A percentile compares a stretch with the other conserved stretches of the same genome.
Evolutionary conservation across 2,329 filamentous ascomycete genomes (phyloP).

Genomic region (Lachnellula occidentalis): DNA sequence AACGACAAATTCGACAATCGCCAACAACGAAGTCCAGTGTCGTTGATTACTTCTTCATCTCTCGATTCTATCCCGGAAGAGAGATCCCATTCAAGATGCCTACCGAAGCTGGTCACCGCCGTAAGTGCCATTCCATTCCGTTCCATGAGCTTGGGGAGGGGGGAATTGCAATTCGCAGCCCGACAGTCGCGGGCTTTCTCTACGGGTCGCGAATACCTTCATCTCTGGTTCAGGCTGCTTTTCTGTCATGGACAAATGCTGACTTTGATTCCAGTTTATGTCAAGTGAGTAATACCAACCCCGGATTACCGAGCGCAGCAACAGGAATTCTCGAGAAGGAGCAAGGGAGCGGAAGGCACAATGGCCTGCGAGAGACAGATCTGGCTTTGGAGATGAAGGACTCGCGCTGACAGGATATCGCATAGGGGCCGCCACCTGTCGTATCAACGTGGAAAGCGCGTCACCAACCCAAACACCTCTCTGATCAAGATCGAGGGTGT

Average conservation of each 20-base stretch:
- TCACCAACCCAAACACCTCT: conserved; percentile 82
- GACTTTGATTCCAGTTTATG: conserved; percentile 60
- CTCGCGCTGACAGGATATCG: conserved; percentile 20
- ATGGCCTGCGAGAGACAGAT: conserved; percentile 5
- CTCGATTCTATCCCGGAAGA: conserved; percentile 39
- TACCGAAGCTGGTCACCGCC: conserved; percentile 82
- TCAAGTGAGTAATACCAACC: conserved; percentile 64
- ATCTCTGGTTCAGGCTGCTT: background rate
- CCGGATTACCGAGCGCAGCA: conserved; percentile 2
- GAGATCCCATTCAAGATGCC: conserved; percentile 67
- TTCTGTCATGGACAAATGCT: conserved; percentile 22
- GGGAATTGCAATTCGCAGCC: background rate
- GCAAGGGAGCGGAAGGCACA: background rate
- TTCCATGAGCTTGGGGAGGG: background rate
- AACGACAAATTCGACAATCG: conserved; percentile 28
- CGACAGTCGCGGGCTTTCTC: background rate
- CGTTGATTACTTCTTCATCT: conserved; percentile 24
- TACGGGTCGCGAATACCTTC: background rate
- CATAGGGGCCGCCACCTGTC: conserved; percentile 92
- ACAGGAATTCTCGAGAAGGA: background rate
- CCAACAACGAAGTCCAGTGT: conserved; percentile 29
- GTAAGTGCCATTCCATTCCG: conserved; percentile 52
- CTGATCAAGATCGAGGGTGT: conserved; percentile 99
- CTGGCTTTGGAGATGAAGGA: conserved; percentile 4
- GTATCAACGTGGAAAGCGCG: conserved; percentile 94